Conservation (phyloP, 148 eudicot genomes). For the Simmondsia chinensis region DNA sequence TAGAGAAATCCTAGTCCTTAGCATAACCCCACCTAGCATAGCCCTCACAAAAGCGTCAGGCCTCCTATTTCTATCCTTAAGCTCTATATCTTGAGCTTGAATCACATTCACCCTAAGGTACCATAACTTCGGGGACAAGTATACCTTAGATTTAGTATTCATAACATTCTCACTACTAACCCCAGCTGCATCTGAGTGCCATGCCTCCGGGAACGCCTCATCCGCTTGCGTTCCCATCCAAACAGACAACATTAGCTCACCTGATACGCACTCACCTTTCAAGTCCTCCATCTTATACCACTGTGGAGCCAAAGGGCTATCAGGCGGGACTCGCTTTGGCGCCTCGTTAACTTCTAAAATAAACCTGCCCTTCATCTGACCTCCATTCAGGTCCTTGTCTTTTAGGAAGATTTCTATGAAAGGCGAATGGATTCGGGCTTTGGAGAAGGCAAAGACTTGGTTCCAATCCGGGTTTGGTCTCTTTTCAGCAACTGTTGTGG, state of each 20-base stretch:
- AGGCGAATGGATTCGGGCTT: constrained; percentile 17
- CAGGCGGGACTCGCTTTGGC: constrained; percentile 23
- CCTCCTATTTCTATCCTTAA: constrained; percentile 10
- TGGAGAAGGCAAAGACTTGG: constrained; percentile 26
- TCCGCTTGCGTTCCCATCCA: constrained; percentile 47
- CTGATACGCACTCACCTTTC: constrained; percentile 3
- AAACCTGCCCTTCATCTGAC: constrained; percentile 19
- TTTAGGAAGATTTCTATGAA: constrained; percentile 15
- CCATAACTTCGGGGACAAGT: constrained; percentile 35
- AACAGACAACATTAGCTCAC: constrained; percentile 30
- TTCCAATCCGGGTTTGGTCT: constrained; percentile 27
- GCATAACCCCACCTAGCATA: constrained; percentile 5
- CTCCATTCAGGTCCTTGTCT: constrained; percentile 6
- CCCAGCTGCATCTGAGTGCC: constrained; percentile 26
- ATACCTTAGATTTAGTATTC: constrained; percentile 25
- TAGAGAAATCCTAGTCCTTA: constrained; percentile 11
- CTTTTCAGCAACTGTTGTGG: constrained; percentile 8
- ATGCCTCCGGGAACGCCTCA: constrained; percentile 32
- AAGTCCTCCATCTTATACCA: constrained; percentile 22
- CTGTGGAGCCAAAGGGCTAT: constrained; percentile 37
- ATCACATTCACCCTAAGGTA: constrained; percentile 31
- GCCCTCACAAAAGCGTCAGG: constrained; percentile 24
- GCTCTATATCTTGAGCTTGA: constrained; percentile 23
- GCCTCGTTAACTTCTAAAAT: constrained; percentile 16
- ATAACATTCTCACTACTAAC: constrained; percentile 13